phyloP scores from a whole-genome alignment of 2,329 filamentous ascomycete species.

The Endocalyx cinctus region DNA sequence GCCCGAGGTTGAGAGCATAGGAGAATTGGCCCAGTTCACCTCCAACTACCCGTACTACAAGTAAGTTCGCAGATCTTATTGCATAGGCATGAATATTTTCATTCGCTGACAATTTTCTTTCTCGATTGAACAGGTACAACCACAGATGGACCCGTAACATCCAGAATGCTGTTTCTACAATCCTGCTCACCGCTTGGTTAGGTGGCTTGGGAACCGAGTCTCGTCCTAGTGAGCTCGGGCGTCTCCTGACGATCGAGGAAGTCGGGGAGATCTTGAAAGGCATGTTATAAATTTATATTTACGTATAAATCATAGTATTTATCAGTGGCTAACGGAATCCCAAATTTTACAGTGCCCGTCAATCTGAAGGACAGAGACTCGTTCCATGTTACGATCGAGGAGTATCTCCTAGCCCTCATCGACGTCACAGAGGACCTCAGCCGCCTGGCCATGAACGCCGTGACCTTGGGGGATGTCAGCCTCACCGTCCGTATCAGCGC shows the following conservation, averaged over 20 bases:
- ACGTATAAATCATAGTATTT: too few relatives aligned
- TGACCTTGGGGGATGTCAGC: constrained; percentile 83
- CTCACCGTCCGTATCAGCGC: constrained; percentile 82
- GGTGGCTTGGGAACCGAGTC: constrained; percentile 62
- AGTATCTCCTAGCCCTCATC: constrained; percentile 88
- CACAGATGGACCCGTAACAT: constrained; percentile 77
- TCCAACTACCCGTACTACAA: constrained; percentile 96
- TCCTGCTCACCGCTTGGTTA: constrained; percentile 66
- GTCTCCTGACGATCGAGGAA: constrained; percentile 82
- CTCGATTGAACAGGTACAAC: constrained; percentile 58
- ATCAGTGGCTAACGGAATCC: constrained; percentile 9
- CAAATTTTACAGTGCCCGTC: constrained; percentile 62
- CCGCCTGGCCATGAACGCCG: constrained; percentile 87
- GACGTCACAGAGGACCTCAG: constrained; percentile 85
- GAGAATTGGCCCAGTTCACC: constrained; percentile 65
- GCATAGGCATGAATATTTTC: too few relatives aligned
- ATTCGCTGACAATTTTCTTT: background rate
- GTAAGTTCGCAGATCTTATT: constrained; percentile 35
- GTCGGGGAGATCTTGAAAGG: constrained; percentile 73
- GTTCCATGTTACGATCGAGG: constrained; percentile 95
- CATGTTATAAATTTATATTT: constrained; percentile 35
- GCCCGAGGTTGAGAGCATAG: constrained; percentile 66
- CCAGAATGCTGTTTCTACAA: constrained; percentile 66
- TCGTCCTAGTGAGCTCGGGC: constrained; percentile 51
- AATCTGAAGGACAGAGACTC: constrained; percentile 85